These are phyloP conservation scores for Flaveria robusta DNA, from an alignment of 129 eudicot species.

Conservation along the genomic window DNA sequence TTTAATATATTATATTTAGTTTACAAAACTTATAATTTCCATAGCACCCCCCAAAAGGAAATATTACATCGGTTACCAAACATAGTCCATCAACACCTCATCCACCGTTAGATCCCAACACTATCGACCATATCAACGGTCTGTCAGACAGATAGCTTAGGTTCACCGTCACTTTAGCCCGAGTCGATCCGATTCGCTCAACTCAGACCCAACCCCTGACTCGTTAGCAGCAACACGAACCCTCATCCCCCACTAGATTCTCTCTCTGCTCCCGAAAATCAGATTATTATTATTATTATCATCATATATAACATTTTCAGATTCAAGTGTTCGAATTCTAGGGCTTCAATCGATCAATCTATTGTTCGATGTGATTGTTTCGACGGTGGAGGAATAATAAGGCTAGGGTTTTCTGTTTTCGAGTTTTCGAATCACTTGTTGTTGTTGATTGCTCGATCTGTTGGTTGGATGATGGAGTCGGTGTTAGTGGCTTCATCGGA, in stretches of 20 bases:
- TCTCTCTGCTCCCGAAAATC: slow-evolving; percentile 39
- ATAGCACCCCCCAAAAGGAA: too few species aligned
- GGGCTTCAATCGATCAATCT: slow-evolving; percentile 20
- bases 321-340: slow-evolving; percentile 22
- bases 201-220: slow-evolving; percentile 19
- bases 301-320: slow-evolving; percentile 14
- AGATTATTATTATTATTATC: neutral
- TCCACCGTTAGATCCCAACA: slow-evolving; percentile 29
- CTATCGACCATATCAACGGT: slow-evolving; percentile 11
- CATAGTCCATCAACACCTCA: too few species aligned
- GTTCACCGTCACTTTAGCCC: slow-evolving; percentile 14
- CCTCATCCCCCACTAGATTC: slow-evolving; percentile 37
- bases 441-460: slow-evolving; percentile 38
- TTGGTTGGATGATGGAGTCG: slow-evolving; percentile 52
- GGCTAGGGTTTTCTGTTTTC: slow-evolving; percentile 38
- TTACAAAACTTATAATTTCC: too few species aligned
- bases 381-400: slow-evolving; percentile 6
- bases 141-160: neutral
- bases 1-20: too few species aligned
- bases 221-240: slow-evolving; percentile 21
- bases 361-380: slow-evolving; percentile 30
- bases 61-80: too few species aligned
- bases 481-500: slow-evolving; percentile 40
- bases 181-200: slow-evolving; percentile 30
- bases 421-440: slow-evolving; percentile 1